phyloP scores from a whole-genome alignment of 1,284 basidiomycete genomes.

The Agaricales sp. region DNA sequence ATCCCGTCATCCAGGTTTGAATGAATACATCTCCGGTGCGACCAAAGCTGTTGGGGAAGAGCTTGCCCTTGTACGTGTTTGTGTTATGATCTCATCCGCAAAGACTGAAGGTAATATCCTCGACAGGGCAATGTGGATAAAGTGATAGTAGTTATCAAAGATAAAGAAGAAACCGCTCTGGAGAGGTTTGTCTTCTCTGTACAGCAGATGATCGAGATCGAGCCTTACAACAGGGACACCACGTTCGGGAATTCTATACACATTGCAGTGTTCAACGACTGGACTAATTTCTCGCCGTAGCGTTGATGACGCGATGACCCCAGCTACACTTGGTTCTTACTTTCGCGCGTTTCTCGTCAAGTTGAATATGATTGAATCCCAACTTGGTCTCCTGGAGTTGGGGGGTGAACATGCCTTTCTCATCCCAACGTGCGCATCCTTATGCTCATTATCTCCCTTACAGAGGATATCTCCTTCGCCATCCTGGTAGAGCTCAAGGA shows the following conservation, averaged over 20 bases:
- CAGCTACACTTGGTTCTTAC: conserved; percentile 58
- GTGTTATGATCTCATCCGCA: background rate
- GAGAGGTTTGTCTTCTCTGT: conserved; percentile 78
- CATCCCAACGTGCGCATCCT: background rate
- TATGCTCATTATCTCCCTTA: conserved; percentile 1
- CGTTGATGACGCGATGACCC: conserved; percentile 59
- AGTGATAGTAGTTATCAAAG: conserved; percentile 72
- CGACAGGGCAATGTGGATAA: conserved; percentile 62
- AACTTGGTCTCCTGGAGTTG: conserved; percentile 51
- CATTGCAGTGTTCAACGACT: background rate
- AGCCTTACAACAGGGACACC: conserved; percentile 52
- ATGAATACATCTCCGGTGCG: conserved; percentile 80
- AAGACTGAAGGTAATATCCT: background rate
- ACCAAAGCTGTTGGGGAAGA: conserved; percentile 71
- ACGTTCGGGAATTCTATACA: conserved; percentile 32
- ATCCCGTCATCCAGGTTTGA: conserved; percentile 80
- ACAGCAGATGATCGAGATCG: conserved; percentile 59
- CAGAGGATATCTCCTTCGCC: conserved; percentile 73
- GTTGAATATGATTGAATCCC: conserved; percentile 71
- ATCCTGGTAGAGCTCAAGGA: conserved; percentile 78
- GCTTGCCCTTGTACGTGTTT: conserved; percentile 44
- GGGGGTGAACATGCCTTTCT: conserved; percentile 27
- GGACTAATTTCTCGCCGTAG: conserved; percentile 23
- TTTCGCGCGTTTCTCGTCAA: conserved; percentile 83
- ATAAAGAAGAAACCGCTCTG: conserved; percentile 63